A percentile compares a stretch with the other conserved stretches of the same genome.
These are phyloP conservation scores for Tuber microsphaerosporum DNA, from an alignment of 495 filamentous ascomycete genomes.

Conservation along the genomic window DNA sequence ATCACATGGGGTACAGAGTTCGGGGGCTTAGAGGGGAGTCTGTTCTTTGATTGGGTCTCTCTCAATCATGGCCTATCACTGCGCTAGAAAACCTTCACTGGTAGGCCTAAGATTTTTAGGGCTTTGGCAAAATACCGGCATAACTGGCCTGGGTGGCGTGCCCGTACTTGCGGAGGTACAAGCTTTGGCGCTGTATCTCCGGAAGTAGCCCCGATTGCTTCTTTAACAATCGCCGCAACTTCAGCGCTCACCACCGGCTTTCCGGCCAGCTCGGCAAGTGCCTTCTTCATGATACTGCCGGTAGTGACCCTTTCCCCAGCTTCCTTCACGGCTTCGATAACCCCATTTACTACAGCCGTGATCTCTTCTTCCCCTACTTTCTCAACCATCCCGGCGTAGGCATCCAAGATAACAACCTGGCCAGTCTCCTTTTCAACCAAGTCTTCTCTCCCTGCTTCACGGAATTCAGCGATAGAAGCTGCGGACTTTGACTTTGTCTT, in stretches of 20 bases:
- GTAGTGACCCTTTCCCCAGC: constrained; percentile 44
- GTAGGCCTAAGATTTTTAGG: background rate
- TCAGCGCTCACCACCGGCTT: constrained; percentile 27
- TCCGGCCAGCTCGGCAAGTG: constrained; percentile 38
- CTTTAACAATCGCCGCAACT: constrained; percentile 30
- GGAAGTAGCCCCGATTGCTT: constrained; percentile 4
- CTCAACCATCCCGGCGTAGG: constrained; percentile 49
- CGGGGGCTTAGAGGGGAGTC: background rate
- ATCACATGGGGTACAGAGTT: background rate
- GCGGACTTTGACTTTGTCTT: constrained; percentile 44
- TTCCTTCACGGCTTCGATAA: constrained; percentile 43
- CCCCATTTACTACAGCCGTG: constrained; percentile 41
- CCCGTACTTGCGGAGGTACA: background rate
- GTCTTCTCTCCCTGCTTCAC: constrained; percentile 49
- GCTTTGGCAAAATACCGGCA: background rate
- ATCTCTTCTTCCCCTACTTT: constrained; percentile 46
- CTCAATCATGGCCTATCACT: background rate
- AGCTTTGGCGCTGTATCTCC: no score
- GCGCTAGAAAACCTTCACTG: background rate
- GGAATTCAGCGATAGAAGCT: constrained; percentile 49
- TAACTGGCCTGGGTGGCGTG: background rate
- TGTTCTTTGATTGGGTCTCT: background rate
- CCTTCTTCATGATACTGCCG: constrained; percentile 40
- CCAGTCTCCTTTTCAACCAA: constrained; percentile 50
- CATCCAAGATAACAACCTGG: constrained; percentile 45